Percentiles rank a stretch among this genome's conserved stretches.
phyloP scores from a whole-genome alignment of 805 yeast genomes.

The Dipodascus albidus region DNA sequence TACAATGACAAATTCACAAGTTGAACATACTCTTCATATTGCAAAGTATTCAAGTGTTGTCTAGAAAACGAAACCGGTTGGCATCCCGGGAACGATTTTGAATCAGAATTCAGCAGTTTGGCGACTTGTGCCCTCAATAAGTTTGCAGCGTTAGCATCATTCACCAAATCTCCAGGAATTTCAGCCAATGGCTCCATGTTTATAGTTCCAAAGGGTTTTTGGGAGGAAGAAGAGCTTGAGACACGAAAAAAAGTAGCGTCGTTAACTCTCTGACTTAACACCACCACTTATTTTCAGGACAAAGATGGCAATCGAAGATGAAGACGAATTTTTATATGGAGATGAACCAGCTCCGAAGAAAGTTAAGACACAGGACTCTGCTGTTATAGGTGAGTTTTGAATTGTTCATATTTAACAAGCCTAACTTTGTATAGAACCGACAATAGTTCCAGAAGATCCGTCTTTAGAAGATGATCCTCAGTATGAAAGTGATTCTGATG shows the following conservation, averaged over 20 bases:
- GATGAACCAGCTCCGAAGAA: slow-evolving; percentile 33
- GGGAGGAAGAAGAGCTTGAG: background rate
- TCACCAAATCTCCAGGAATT: slow-evolving; percentile 53
- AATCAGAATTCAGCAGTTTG: slow-evolving; percentile 42
- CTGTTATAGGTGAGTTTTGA: slow-evolving; percentile 11
- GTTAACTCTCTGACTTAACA: background rate
- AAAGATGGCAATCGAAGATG: slow-evolving; percentile 8
- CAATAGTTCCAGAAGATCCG: slow-evolving; percentile 11
- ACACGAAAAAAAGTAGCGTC: background rate
- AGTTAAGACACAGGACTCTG: slow-evolving; percentile 15
- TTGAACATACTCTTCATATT: slow-evolving; percentile 41
- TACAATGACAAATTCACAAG: background rate
- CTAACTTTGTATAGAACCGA: slow-evolving; percentile 15
- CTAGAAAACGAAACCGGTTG: slow-evolving; percentile 90
- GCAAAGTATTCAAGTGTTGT: slow-evolving; percentile 55
- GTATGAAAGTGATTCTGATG: slow-evolving; percentile 35
- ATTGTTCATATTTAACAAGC: slow-evolving; percentile 12
- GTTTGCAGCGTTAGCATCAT: background rate
- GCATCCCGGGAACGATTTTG: slow-evolving; percentile 57
- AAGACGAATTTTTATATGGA: slow-evolving; percentile 10
- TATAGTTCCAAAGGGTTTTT: background rate
- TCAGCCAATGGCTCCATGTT: slow-evolving; percentile 38
- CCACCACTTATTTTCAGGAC: slow-evolving; percentile 5
- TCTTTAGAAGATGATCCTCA: slow-evolving; percentile 33
- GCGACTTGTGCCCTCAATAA: slow-evolving; percentile 36